These are phyloP conservation scores for Eragrostis curvula DNA, from an alignment of 176 grass and related monocot species.

Conservation along the genomic window DNA sequence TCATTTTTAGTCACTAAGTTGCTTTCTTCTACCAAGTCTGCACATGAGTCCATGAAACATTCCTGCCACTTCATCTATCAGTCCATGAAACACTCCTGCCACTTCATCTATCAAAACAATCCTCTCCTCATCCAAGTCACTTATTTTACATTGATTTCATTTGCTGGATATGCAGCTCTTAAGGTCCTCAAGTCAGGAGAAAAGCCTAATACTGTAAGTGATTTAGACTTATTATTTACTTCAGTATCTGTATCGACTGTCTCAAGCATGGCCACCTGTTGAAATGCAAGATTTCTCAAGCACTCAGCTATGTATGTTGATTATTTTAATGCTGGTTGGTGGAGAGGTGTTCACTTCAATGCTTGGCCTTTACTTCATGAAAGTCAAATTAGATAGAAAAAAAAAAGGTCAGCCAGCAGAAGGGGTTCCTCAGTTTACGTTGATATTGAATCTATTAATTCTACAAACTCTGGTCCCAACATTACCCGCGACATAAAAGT, in stretches of 20 bases:
- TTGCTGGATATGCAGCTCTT: slow-evolving; percentile 59
- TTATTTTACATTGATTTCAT: slow-evolving; percentile 63
- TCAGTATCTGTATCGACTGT: slow-evolving; percentile 74
- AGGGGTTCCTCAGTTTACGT: slow-evolving; percentile 21
- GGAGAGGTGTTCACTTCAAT: slow-evolving; percentile 79
- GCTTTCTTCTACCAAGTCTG: slow-evolving; percentile 39
- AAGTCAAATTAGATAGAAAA: slow-evolving; percentile 38
- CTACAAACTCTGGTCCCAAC: slow-evolving; percentile 16
- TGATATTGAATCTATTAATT: slow-evolving; percentile 46
- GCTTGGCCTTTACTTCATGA: slow-evolving; percentile 59
- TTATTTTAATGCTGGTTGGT: slow-evolving; percentile 68
- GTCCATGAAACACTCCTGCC: slow-evolving; percentile 39
- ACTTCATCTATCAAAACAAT: slow-evolving; percentile 50
- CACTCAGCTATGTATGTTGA: slow-evolving; percentile 62
- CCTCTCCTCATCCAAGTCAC: slow-evolving; percentile 46
- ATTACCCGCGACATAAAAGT: background rate
- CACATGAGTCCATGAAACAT: slow-evolving; percentile 34
- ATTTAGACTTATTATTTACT: slow-evolving; percentile 66
- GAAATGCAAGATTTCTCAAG: slow-evolving; percentile 85
- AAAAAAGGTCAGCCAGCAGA: slow-evolving; percentile 34
- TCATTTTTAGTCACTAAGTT: slow-evolving; percentile 43
- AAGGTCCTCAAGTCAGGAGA: slow-evolving; percentile 56
- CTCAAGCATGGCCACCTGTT: slow-evolving; percentile 75
- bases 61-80: slow-evolving; percentile 43
- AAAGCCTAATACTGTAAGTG: slow-evolving; percentile 10